A percentile compares a stretch with the other conserved stretches of the same genome.
These are phyloP conservation scores for Hanseniaspora occidentalis DNA, from an alignment of 805 yeast species.

Conservation along the genomic window DNA sequence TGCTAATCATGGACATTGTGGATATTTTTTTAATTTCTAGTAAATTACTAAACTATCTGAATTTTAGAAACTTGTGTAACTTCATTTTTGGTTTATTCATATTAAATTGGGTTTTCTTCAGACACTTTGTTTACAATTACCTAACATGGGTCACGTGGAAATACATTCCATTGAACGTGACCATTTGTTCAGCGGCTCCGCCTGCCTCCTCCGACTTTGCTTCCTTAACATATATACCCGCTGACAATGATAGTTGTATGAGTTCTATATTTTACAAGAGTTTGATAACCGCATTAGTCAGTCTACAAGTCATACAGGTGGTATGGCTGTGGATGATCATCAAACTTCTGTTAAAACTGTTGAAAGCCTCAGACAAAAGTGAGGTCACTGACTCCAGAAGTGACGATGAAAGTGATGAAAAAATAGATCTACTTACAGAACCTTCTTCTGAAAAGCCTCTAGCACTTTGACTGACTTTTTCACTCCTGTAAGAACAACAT, in stretches of 20 bases:
- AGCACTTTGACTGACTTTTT: too few relatives aligned
- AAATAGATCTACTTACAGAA: not conserved
- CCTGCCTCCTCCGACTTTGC: too few relatives aligned
- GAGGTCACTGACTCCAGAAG: not conserved
- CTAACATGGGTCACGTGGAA: conserved; percentile 46
- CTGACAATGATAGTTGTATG: conserved; percentile 35
- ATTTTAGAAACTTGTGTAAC: conserved; percentile 51
- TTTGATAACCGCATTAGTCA: conserved; percentile 45
- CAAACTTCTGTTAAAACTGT: conserved; percentile 56
- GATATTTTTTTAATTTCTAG: conserved; percentile 65
- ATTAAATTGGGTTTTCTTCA: conserved; percentile 51
- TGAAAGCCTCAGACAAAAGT: conserved; percentile 29
- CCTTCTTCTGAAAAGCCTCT: too few relatives aligned
- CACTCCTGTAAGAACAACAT: too few relatives aligned
- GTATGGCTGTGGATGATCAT: conserved; percentile 68
- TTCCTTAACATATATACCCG: too few relatives aligned
- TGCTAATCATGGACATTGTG: conserved; percentile 72
- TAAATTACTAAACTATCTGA: conserved; percentile 65
- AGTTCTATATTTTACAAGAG: conserved; percentile 29
- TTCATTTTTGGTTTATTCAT: conserved; percentile 54
- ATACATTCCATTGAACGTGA: conserved; percentile 35
- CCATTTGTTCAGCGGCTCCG: conserved; percentile 23
- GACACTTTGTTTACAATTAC: conserved; percentile 67
- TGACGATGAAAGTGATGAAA: conserved; percentile 51
- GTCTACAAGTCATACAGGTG: conserved; percentile 51